Evolutionary conservation across 2,329 filamentous ascomycete genomes (phyloP), one percentile per base, ranked within the genome.

Genomic region (Geosmithia putterillii): DNA sequence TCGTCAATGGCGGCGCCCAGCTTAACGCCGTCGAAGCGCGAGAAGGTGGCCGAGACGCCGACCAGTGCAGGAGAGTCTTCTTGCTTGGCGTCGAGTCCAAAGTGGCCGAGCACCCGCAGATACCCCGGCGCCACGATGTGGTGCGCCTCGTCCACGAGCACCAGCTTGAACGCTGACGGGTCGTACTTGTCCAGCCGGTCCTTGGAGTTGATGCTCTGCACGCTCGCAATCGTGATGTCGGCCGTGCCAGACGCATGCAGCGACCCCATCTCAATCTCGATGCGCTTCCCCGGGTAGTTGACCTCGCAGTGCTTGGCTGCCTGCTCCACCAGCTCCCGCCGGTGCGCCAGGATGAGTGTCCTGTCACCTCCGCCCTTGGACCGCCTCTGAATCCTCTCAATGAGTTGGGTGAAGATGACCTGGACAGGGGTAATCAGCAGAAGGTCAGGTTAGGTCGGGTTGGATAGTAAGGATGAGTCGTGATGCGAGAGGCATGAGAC

Each of bases 341-440:
- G 81, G 61, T 98, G 92, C 15, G 88, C 92, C 38, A 98, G 70
- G 49, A 98, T 94, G 46, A 98, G 72, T 0, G 90, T 94, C 57
- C 87, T 86, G 2, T 76, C 82, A 47, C 65, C 57, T 23, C 71
- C 57, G 23, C 71, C 58, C 42, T 69, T 66, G 10, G 67, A 69
- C 32, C 50, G 47, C 6, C 80, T 63, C 42, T 68, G 61, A 42
- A 96, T 70, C 45, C 85, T 82, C 54, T 86, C 79, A 48, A 98
- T 94, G 39, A 98, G 73, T 58, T 95, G 88, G 12, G 90, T 96
- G 65, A 98, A 98, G 53, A 98, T 89, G 57, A 98, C 81, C 83
- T 87, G 50, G 15, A 19, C 34, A 7, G 21, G 15, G n/a, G 7
- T 37, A 41, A 47, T 38, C 41, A 43, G 15, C 42, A 23, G 41